A percentile compares a stretch with the other conserved stretches of the same genome.
Evolutionary conservation across 441 rosid species (phyloP).

Genomic region (Pelargonium exstipulatum): DNA sequence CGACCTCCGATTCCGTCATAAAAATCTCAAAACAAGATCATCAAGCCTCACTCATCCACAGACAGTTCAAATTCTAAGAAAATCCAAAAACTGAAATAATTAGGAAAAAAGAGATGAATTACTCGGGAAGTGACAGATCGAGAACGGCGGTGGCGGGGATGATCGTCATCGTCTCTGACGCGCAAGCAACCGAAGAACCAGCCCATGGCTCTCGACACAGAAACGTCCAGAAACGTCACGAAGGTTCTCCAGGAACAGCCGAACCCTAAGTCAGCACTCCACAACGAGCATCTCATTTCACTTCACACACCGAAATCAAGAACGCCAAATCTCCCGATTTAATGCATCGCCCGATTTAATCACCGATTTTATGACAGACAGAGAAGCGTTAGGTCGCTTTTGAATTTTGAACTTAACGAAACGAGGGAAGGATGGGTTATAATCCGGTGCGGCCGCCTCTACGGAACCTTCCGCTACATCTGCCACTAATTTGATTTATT

Average conservation of each 20-base stretch:
- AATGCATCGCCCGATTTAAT: constrained; percentile 1
- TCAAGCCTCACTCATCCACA: no score
- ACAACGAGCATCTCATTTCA: constrained; percentile 1
- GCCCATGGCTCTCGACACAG: constrained; percentile 57
- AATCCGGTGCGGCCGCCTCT: not conserved
- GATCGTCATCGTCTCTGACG: constrained; percentile 29
- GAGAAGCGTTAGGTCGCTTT: constrained; percentile 1
- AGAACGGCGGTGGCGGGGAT: constrained; percentile 33
- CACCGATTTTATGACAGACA: not conserved
- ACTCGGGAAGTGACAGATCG: constrained; percentile 23
- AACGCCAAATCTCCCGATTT: not conserved
- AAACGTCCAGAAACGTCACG: constrained; percentile 32
- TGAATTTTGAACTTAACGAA: not conserved
- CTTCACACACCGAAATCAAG: not conserved
- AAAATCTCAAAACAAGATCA: no score
- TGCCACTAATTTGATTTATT: no score
- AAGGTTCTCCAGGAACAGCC: not conserved
- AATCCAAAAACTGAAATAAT: no score
- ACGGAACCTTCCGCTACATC: not conserved
- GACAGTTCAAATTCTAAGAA: no score
- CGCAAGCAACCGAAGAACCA: constrained; percentile 82
- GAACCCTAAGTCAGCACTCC: not conserved
- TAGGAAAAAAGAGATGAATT: no score
- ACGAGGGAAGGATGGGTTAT: not conserved
- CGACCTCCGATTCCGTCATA: no score